phyloP scores from a whole-genome alignment of 805 yeast species.

The Lipomyces chichibuensis region DNA sequence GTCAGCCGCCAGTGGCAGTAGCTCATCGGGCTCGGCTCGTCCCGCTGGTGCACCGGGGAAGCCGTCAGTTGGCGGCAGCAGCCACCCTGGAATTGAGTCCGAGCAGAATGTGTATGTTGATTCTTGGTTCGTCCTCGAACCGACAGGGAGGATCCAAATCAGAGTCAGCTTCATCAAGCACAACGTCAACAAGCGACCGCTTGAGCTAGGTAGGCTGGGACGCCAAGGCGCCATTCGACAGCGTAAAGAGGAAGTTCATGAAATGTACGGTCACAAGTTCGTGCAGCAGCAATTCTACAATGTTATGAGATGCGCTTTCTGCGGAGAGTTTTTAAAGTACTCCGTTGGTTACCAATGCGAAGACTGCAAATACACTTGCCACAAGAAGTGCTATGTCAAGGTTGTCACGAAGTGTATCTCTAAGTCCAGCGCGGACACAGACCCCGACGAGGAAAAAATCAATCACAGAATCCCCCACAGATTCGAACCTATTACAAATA shows the following conservation, averaged over 20 bases:
- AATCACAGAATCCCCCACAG: slow-evolving; percentile 97
- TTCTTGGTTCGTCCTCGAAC: slow-evolving; percentile 90
- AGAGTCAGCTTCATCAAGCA: slow-evolving; percentile 80
- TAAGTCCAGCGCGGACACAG: slow-evolving; percentile 65
- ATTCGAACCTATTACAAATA: slow-evolving; percentile 86
- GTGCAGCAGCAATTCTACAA: slow-evolving; percentile 93
- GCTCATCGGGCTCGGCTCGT: neutral
- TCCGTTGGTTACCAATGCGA: slow-evolving; percentile 79
- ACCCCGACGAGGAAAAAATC: slow-evolving; percentile 74
- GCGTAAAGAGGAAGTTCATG: slow-evolving; percentile 74
- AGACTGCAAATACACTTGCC: slow-evolving; percentile 77
- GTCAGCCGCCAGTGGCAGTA: neutral
- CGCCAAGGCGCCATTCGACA: slow-evolving; percentile 99
- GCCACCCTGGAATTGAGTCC: slow-evolving; percentile 1
- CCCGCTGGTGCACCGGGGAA: neutral
- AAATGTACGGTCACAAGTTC: slow-evolving; percentile 87
- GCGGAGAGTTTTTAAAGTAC: slow-evolving; percentile 89
- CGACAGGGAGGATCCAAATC: slow-evolving; percentile 85
- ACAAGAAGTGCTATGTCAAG: slow-evolving; percentile 74
- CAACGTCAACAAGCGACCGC: slow-evolving; percentile 50
- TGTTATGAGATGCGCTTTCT: slow-evolving; percentile 95
- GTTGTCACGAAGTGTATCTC: slow-evolving; percentile 81
- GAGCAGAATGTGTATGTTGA: slow-evolving; percentile 50
- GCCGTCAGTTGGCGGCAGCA: neutral
- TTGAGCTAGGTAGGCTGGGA: slow-evolving; percentile 67